A percentile compares a stretch with the other conserved stretches of the same genome.
Conservation (phyloP, 2,329 filamentous ascomycete species). For the Neofusicoccum kwambonambiense region DNA sequence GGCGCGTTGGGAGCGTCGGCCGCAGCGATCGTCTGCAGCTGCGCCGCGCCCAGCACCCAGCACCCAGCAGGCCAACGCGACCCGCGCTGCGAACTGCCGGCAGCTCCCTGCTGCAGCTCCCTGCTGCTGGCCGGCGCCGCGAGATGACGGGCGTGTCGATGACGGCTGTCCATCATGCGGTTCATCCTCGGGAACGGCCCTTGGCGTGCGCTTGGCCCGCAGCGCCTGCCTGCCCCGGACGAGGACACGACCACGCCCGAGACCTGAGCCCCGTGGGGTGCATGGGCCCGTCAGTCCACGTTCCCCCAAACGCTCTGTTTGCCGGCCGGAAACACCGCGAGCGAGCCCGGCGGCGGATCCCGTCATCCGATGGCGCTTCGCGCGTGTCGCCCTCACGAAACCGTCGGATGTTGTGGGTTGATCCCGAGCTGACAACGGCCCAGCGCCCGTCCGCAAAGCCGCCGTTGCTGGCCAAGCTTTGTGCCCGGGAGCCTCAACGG, state of each 20-base stretch:
- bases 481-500: background rate
- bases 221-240: background rate
- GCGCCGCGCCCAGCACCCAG: background rate
- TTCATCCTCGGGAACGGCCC: background rate
- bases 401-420: background rate
- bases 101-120: background rate
- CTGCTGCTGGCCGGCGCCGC: background rate
- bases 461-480: background rate
- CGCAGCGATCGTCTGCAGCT: background rate
- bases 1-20: background rate
- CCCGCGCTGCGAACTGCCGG: background rate
- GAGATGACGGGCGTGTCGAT: background rate
- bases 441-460: background rate
- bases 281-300: background rate
- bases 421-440: background rate
- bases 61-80: background rate
- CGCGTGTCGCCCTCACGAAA: background rate
- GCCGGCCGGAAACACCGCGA: background rate
- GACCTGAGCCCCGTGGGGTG: conserved; percentile 8
- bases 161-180: background rate
- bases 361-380: background rate
- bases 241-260: background rate
- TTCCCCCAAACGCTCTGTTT: background rate
- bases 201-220: conserved; percentile 4
- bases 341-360: background rate